A percentile compares a stretch with the other conserved stretches of the same genome.
These are phyloP conservation scores for Phaeoacremonium minimum DNA, from an alignment of 2,329 filamentous ascomycete species.

Conservation along the genomic window DNA sequence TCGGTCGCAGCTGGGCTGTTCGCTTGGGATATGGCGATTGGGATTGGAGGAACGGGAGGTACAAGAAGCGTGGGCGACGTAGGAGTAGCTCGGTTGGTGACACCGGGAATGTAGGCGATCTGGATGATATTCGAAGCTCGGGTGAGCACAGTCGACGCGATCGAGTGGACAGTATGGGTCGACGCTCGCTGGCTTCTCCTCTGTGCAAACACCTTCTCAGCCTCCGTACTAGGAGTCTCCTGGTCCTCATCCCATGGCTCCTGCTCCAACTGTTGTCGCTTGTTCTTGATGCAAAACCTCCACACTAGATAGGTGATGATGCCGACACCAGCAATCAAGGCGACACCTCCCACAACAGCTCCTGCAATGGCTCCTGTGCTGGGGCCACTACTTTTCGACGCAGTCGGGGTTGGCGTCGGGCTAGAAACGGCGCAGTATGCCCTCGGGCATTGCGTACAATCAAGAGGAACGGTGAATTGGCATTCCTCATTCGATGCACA, in stretches of 20 bases:
- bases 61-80: conserved; percentile 78
- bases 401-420: conserved; percentile 11
- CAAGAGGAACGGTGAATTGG: conserved; percentile 37
- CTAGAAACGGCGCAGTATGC: conserved; percentile 35
- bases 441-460: conserved; percentile 41
- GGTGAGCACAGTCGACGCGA: conserved; percentile 92
- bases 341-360: conserved; percentile 81
- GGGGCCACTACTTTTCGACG: conserved; percentile 38
- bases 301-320: conserved; percentile 76
- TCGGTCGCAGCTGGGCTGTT: conserved; percentile 55
- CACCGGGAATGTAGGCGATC: conserved; percentile 97
- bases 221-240: conserved; percentile 39
- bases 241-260: conserved; percentile 55
- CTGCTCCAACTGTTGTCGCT: conserved; percentile 56
- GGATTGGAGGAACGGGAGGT: conserved; percentile 91
- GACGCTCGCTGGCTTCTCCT: conserved; percentile 66
- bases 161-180: conserved; percentile 81
- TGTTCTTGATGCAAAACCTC: conserved; percentile 81
- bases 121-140: conserved; percentile 98
- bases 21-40: conserved; percentile 57
- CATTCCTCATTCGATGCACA: conserved; percentile 39
- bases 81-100: conserved; percentile 84
- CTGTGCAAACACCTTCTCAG: conserved; percentile 47
- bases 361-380: conserved; percentile 86
- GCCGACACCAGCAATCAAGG: conserved; percentile 66